Base-by-base conservation (phyloP, 495 filamentous ascomycete species). In the Aspergillus conjunctus region DNA sequence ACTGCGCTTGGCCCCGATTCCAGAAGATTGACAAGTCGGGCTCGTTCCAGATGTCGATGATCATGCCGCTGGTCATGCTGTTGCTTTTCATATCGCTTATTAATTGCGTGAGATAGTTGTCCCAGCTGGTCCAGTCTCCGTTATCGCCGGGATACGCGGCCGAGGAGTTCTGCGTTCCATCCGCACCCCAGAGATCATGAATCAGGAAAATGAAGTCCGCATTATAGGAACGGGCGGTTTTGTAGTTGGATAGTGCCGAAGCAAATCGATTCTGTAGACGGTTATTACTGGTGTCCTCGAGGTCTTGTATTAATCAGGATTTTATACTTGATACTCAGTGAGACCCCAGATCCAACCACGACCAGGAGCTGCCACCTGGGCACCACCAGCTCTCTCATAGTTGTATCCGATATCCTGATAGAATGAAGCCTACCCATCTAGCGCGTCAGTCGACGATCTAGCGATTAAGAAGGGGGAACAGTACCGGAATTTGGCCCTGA, bases 131-230 rank as follows among this genome's bases (percentile, higher is more conserved):
- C 43, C 43, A 46, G 18, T 46, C 43, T 3, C 43, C 14, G 18
- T 46, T 46, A 46, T 46, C 43, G 18, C 43, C 43, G 18, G 43
- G 43, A 46, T 46, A 46, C 9, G 43, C 43, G 43, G 43, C 43
- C 3, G 43, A 3, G 43, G 43, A 46, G 18, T 46, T 46, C 15
- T 46, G 43, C 0, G 43, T 46, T 20, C 43, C 43, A 18, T 46
- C 43, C 9, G 43, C 43, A 17, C 43, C 43, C 43, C 43, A 46
- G 15, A 46, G 18, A 46, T 46, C 43, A 7, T 46, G 43, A 17
- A 46, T 46, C 15, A 46, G 43, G 43, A 46, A 46, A 17, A 46
- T 46, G 18, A 46, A 46, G 18, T n/a, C 18, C 9, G 43, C 43
- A 8, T 20, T 20, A 17, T 46, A 46, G 15, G 15, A 7, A 0